Conservation (phyloP, 2,329 filamentous ascomycete genomes). For the Penicillium sp. region DNA sequence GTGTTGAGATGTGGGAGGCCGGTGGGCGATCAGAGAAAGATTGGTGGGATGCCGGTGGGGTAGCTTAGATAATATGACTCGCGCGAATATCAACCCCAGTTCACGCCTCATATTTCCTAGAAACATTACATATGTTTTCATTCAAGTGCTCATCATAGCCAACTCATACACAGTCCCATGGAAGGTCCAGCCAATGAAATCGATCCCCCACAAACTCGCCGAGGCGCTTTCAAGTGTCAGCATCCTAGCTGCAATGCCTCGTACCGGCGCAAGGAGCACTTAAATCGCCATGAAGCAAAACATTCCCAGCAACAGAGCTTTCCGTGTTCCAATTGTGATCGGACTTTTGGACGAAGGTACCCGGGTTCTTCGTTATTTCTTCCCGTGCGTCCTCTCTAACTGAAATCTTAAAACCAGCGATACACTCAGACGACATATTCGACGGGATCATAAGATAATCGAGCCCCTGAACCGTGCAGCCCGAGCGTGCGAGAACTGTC, state of each 20-base stretch:
- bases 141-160: background rate
- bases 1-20: background rate
- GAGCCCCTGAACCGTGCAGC: conserved; percentile 9
- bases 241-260: conserved; percentile 21
- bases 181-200: background rate
- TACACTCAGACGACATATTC: conserved; percentile 29
- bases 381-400: background rate
- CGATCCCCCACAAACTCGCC: background rate
- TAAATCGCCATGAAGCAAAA: conserved; percentile 22
- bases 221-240: conserved; percentile 1
- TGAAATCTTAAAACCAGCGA: conserved; percentile 16
- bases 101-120: background rate
- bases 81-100: background rate
- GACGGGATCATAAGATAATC: conserved; percentile 13
- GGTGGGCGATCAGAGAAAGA: background rate
- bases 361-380: background rate
- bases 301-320: conserved; percentile 15
- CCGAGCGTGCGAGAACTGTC: conserved; percentile 23
- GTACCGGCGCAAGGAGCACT: conserved; percentile 28
- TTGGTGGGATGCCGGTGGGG: background rate
- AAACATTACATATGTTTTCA: background rate
- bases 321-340: conserved; percentile 16
- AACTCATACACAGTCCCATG: background rate
- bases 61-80: background rate
- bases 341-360: conserved; percentile 22